phyloP scores from a whole-genome alignment of 495 filamentous ascomycete species.

The Podospora bellae-mahoneyi region DNA sequence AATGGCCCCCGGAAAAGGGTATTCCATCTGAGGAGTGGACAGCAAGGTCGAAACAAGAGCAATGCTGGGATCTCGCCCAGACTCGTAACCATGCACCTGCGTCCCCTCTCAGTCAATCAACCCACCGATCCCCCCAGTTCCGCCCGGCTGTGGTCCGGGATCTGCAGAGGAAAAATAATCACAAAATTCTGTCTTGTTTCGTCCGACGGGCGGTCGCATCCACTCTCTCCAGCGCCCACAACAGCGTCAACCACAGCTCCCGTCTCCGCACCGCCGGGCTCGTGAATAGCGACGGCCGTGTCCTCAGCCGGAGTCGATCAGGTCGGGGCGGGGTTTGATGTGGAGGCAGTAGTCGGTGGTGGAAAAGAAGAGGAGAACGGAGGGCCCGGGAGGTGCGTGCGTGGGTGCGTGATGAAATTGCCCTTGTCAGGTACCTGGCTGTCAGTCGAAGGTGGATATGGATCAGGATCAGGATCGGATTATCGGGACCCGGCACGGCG shows the following conservation, averaged over 20 bases:
- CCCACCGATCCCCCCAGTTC: constrained; percentile 2
- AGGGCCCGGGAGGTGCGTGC: neutral
- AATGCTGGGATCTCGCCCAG: constrained; percentile 19
- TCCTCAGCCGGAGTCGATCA: neutral
- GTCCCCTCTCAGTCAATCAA: neutral
- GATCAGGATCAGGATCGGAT: neutral
- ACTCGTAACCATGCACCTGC: constrained; percentile 21
- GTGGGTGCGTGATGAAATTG: constrained; percentile 4
- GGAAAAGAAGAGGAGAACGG: constrained; percentile 10
- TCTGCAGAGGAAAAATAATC: neutral
- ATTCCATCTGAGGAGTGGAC: constrained; percentile 16
- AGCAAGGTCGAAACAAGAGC: constrained; percentile 6
- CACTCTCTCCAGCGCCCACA: neutral
- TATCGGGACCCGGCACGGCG: neutral
- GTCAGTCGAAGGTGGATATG: neutral
- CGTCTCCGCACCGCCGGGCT: neutral
- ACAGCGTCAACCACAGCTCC: neutral
- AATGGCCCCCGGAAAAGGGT: constrained; percentile 29
- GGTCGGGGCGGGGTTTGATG: constrained; percentile 10
- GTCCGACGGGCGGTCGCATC: neutral
- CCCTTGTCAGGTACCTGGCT: neutral
- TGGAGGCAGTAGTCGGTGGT: constrained; percentile 8
- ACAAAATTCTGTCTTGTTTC: neutral
- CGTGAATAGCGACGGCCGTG: neutral
- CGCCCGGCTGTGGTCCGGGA: neutral